phyloP scores from a whole-genome alignment of 129 eudicot species.

The Centrapalus pauciflorus region DNA sequence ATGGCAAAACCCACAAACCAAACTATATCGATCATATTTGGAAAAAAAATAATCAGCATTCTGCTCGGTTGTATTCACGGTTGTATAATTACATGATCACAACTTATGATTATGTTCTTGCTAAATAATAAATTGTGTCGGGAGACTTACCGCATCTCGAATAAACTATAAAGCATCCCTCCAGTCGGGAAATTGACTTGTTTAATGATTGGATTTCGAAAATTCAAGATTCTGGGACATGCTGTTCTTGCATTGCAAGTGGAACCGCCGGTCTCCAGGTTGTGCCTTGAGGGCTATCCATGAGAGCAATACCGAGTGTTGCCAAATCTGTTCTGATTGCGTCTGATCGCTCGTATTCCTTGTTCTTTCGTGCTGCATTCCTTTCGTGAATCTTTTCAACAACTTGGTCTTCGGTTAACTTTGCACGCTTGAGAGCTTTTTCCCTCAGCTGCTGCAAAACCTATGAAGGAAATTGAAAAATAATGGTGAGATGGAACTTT shows the following conservation, averaged over 20 bases:
- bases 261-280: constrained; percentile 94
- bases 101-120: not conserved
- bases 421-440: constrained; percentile 82
- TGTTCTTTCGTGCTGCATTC: constrained; percentile 58
- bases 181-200: too few relatives aligned
- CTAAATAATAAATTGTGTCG: constrained; percentile 3
- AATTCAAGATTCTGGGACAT: constrained; percentile 28
- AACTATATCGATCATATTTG: not conserved
- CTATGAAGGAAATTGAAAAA: too few relatives aligned
- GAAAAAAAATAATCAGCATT: not conserved
- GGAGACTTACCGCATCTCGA: not conserved
- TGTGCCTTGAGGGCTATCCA: constrained; percentile 90
- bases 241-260: constrained; percentile 61
- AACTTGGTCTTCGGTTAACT: constrained; percentile 63
- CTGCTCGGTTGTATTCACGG: not conserved
- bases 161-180: not conserved
- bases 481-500: too few relatives aligned
- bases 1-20: not conserved
- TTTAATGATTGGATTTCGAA: too few relatives aligned
- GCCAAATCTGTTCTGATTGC: constrained; percentile 73
- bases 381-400: constrained; percentile 58
- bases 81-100: constrained; percentile 5
- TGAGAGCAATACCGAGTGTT: constrained; percentile 64
- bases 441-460: constrained; percentile 70
- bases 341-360: constrained; percentile 81